Evolutionary conservation across 306 rosid species (phyloP), one percentile per base, ranked within the genome.

Genomic region (Cucumis hystrix): DNA sequence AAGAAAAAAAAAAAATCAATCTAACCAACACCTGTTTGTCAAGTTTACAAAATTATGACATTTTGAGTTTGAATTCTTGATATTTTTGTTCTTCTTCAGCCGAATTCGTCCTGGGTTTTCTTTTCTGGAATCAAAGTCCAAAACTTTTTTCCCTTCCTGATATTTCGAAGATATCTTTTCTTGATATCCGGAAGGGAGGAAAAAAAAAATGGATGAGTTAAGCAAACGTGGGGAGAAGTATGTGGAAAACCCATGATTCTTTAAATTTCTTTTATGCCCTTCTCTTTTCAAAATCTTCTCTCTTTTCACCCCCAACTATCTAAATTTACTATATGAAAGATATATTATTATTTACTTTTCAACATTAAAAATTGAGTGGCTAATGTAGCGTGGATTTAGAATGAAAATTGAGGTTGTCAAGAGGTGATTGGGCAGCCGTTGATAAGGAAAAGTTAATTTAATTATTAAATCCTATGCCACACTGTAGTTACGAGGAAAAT

Each of bases 221-320:
- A 71, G 66, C 80, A 79, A 86, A 83, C 80, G 85, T 83, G 88
- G 58, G 87, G 90, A 82, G 85, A 85, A 82, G 80, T 79, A 76
- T 67, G 83, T 65, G 85, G 87, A 87, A 82, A 84, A 71, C 84
- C 87, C 81, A 52, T 52, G 30, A 72, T 83, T 69, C 5, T 63
- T 78, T 57, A 9, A 47, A 58, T 8, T 12, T 25, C 43, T 45
- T 30, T 49, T 72, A 11, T 45, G 25, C 4, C 21, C 62, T 41
- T 45, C 6, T 30, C 2, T 13, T 61, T 37, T 30, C 5, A 0
- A 6, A 6, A 17, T 68, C 16, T 67, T 23, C 51, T 75, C 52
- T 6, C 0, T 75, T 37, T 20, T 4, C 49, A 8, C 49, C 78
- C 33, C 63, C 47, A 52, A 30, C 18, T 70, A 51, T 15, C 25